These are phyloP conservation scores for Brachypodium distachyon DNA, from an alignment of 202 grass and related monocot genomes.

Conservation along the genomic window DNA sequence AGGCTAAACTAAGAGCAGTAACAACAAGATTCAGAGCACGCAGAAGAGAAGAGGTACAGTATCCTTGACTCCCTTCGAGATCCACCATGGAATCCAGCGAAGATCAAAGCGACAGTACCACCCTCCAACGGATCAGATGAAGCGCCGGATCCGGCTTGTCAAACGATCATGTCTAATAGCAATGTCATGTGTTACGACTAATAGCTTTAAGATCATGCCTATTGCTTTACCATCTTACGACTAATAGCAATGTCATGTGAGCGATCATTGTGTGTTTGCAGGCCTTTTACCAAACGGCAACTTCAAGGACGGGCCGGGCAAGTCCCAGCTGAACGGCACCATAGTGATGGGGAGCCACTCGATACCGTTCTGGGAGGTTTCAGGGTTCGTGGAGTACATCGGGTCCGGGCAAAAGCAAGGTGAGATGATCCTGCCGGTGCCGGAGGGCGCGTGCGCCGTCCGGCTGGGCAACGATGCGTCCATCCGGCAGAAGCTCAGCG, in stretches of 20 bases:
- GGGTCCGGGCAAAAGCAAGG: slow-evolving; percentile 33
- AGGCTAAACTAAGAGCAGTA: no score
- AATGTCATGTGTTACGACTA: no score
- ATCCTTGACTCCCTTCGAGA: no score
- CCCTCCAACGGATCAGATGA: no score
- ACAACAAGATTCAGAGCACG: no score
- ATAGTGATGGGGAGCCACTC: slow-evolving; percentile 6
- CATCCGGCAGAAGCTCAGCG: slow-evolving; percentile 29
- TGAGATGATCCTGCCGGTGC: slow-evolving; percentile 39
- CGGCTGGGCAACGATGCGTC: slow-evolving; percentile 64
- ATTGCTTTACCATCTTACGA: neutral
- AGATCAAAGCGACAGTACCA: no score
- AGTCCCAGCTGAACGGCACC: slow-evolving; percentile 28
- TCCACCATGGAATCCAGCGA: no score
- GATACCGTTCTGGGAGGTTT: slow-evolving; percentile 43
- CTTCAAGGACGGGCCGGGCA: slow-evolving; percentile 38
- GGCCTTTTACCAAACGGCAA: slow-evolving; percentile 4
- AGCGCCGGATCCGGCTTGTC: no score
- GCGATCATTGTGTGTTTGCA: neutral
- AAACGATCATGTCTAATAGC: no score
- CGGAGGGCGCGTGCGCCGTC: slow-evolving; percentile 50
- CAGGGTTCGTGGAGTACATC: slow-evolving; percentile 58
- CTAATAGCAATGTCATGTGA: neutral
- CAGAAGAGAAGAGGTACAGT: no score
- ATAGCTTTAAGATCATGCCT: no score